These are phyloP conservation scores for Penicillium manginii DNA, from an alignment of 495 filamentous ascomycete species.

Conservation along the genomic window DNA sequence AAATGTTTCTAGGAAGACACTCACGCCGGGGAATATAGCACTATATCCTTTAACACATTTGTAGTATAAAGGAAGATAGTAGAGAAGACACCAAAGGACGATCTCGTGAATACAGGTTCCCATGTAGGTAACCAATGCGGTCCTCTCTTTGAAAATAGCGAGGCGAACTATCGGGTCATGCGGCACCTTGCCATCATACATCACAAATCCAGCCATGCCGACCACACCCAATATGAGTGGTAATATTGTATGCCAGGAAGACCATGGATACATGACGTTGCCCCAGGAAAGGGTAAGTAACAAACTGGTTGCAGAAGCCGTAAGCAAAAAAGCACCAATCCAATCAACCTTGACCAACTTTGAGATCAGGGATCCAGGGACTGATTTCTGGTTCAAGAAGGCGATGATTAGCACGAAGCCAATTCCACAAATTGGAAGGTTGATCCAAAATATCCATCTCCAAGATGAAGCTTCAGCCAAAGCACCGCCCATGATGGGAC, in stretches of 20 bases:
- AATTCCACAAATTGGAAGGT: constrained; percentile 28
- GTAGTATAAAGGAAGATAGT: constrained; percentile 65
- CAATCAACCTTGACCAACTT: constrained; percentile 36
- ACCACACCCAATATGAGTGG: constrained; percentile 52
- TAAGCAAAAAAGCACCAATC: constrained; percentile 26
- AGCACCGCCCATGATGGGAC: constrained; percentile 34
- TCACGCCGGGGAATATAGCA: constrained; percentile 55
- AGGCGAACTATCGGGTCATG: constrained; percentile 1
- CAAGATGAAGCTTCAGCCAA: constrained; percentile 26
- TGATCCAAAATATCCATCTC: constrained; percentile 38
- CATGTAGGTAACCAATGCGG: not conserved
- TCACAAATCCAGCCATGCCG: constrained; percentile 36
- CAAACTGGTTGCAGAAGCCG: constrained; percentile 28
- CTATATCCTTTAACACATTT: constrained; percentile 54
- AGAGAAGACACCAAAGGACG: constrained; percentile 48
- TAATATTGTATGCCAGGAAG: constrained; percentile 38
- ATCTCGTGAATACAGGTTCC: not conserved
- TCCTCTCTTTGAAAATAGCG: constrained; percentile 3
- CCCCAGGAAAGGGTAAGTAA: constrained; percentile 49
- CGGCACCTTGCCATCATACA: constrained; percentile 37
- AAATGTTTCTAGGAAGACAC: constrained; percentile 42
- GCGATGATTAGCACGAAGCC: constrained; percentile 18
- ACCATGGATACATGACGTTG: constrained; percentile 42
- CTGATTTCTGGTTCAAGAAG: constrained; percentile 15
- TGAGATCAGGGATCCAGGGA: constrained; percentile 12